Evolutionary conservation across 805 yeast genomes (phyloP).

Genomic region (Nakazawaea ernobii): DNA sequence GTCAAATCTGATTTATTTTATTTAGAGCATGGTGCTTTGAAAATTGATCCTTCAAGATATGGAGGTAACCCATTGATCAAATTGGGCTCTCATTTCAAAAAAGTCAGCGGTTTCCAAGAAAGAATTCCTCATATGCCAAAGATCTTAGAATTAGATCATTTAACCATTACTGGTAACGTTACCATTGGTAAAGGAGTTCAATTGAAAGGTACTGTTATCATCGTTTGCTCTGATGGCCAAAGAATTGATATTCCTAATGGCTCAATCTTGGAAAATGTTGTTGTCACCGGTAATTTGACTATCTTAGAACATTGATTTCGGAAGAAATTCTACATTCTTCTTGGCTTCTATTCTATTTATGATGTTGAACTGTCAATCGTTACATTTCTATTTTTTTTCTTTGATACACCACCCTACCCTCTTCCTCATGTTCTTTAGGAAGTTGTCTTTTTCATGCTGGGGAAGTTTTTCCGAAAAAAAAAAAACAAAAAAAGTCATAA

Average conservation of each 20-base stretch:
- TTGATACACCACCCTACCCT: too few species aligned
- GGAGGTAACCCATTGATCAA: constrained; percentile 93
- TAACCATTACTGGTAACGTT: constrained; percentile 96
- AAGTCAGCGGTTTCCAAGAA: constrained; percentile 83
- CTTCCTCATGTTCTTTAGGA: not conserved
- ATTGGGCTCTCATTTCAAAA: constrained; percentile 94
- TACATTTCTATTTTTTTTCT: not conserved
- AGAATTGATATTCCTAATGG: constrained; percentile 98
- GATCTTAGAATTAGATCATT: constrained; percentile 93
- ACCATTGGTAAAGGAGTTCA: constrained; percentile 83
- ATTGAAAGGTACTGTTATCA: constrained; percentile 94
- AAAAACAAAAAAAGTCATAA: not conserved
- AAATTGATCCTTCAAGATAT: constrained; percentile 76
- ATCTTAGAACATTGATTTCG: constrained; percentile 72
- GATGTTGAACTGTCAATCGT: not conserved
- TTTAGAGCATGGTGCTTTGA: constrained; percentile 87
- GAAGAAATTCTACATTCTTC: not conserved
- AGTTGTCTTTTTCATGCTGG: too few species aligned
- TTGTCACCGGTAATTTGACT: constrained; percentile 92
- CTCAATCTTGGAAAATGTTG: constrained; percentile 89
- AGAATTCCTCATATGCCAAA: constrained; percentile 95
- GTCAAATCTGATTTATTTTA: constrained; percentile 93
- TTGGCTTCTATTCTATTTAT: not conserved
- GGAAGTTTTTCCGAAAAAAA: too few species aligned
- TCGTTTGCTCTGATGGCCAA: constrained; percentile 95